Conservation (phyloP, 2,329 filamentous ascomycete species). For the Colletotrichum scovillei region DNA sequence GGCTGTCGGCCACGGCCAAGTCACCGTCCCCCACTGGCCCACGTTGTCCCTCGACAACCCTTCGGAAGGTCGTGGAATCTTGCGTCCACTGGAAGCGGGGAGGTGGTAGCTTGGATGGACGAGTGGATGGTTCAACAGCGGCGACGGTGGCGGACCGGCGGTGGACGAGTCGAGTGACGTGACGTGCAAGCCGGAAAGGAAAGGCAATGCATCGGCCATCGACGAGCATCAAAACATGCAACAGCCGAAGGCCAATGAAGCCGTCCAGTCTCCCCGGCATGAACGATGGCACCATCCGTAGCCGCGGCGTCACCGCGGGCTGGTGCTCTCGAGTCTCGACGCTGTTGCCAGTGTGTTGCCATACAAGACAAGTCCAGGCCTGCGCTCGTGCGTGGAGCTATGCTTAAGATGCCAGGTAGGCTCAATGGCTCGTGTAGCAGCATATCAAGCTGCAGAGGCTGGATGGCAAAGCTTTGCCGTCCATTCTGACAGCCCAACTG, state of each 20-base stretch:
- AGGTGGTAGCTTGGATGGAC: conserved; percentile 10
- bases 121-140: conserved; percentile 29
- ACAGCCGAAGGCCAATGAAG: background rate
- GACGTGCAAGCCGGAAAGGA: background rate
- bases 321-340: background rate
- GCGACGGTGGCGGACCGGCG: conserved; percentile 12
- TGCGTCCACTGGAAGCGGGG: conserved; percentile 27
- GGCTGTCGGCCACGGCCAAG: conserved; percentile 6
- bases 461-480: background rate
- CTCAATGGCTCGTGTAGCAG: background rate
- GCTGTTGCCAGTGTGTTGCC: background rate
- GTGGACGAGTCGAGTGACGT: background rate
- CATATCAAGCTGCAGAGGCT: conserved; percentile 6
- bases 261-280: background rate
- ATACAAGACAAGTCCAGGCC: background rate
- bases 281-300: conserved; percentile 16
- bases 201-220: conserved; percentile 9
- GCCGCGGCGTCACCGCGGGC: background rate
- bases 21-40: conserved; percentile 34
- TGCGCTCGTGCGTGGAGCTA: conserved; percentile 21
- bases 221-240: background rate
- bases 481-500: conserved; percentile 7
- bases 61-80: conserved; percentile 34
- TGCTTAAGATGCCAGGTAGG: conserved; percentile 14
- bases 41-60: conserved; percentile 25